phyloP scores from a whole-genome alignment of 139 green algal species.

The Coelastrella sp. region DNA sequence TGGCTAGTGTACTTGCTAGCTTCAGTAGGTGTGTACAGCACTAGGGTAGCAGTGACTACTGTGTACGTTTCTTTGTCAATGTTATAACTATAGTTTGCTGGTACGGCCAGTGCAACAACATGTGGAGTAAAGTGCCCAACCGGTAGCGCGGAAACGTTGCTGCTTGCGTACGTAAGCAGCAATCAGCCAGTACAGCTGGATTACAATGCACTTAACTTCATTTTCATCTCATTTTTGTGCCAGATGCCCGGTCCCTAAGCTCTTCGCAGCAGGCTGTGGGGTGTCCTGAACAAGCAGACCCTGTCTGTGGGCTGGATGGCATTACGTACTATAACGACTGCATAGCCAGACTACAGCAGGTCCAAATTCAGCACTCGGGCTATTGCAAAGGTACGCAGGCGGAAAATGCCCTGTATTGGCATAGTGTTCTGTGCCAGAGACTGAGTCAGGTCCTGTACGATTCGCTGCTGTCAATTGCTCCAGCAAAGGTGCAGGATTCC shows the following conservation, averaged over 20 bases:
- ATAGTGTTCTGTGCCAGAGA: neutral
- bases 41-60: no score
- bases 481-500: no score
- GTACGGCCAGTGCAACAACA: neutral
- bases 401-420: neutral
- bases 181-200: no score
- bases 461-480: no score
- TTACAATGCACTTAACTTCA: neutral
- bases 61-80: no score
- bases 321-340: conserved; percentile 41
- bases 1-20: conserved; percentile 33
- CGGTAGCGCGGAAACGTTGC: neutral
- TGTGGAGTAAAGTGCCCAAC: neutral
- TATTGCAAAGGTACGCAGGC: conserved; percentile 30
- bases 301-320: conserved; percentile 35
- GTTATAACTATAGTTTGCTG: no score
- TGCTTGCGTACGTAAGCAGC: neutral
- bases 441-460: no score
- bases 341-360: conserved; percentile 2
- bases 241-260: neutral
- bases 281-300: conserved; percentile 23
- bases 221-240: neutral
- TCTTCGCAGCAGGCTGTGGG: conserved; percentile 3
- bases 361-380: neutral
- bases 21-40: conserved; percentile 15